A percentile compares a stretch with the other conserved stretches of the same genome.
phyloP scores from a whole-genome alignment of 345 rosid species.

The Brassica incana region DNA sequence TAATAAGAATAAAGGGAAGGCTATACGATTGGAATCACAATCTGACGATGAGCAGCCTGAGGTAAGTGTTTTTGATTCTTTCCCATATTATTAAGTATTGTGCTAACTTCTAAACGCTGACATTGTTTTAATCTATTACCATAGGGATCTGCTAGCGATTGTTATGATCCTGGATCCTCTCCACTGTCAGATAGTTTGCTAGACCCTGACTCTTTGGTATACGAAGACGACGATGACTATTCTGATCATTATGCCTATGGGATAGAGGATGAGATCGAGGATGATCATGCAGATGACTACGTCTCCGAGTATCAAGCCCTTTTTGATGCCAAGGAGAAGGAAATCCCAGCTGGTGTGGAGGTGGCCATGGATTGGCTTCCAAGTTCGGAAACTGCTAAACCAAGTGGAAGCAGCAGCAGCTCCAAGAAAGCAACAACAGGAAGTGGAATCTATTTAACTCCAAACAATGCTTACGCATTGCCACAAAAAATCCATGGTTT shows the following conservation, averaged over 20 bases:
- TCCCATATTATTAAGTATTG: background rate
- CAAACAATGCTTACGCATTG: slow-evolving; percentile 27
- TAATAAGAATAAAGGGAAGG: slow-evolving; percentile 64
- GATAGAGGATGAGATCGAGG: slow-evolving; percentile 31
- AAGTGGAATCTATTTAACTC: slow-evolving; percentile 9
- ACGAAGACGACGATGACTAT: slow-evolving; percentile 44
- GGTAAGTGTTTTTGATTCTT: slow-evolving; percentile 2
- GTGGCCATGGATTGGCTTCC: slow-evolving; percentile 65
- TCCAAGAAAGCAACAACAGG: slow-evolving; percentile 15
- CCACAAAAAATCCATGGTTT: slow-evolving; percentile 14
- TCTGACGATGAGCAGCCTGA: slow-evolving; percentile 14
- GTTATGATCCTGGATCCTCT: slow-evolving; percentile 31
- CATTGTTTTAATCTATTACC: background rate
- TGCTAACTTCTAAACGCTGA: background rate
- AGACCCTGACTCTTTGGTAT: slow-evolving; percentile 43
- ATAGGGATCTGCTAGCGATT: slow-evolving; percentile 39
- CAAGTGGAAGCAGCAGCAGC: slow-evolving; percentile 36
- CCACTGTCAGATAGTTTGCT: slow-evolving; percentile 41
- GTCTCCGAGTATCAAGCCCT: slow-evolving; percentile 56
- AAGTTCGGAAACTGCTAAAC: slow-evolving; percentile 33
- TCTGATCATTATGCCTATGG: slow-evolving; percentile 37
- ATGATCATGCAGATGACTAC: slow-evolving; percentile 49
- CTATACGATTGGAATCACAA: slow-evolving; percentile 36
- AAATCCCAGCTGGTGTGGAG: slow-evolving; percentile 83
- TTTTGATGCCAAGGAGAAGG: slow-evolving; percentile 61